Evolutionary conservation across 495 filamentous ascomycete species (phyloP).

Genomic region (Trichoderma gamsii): DNA sequence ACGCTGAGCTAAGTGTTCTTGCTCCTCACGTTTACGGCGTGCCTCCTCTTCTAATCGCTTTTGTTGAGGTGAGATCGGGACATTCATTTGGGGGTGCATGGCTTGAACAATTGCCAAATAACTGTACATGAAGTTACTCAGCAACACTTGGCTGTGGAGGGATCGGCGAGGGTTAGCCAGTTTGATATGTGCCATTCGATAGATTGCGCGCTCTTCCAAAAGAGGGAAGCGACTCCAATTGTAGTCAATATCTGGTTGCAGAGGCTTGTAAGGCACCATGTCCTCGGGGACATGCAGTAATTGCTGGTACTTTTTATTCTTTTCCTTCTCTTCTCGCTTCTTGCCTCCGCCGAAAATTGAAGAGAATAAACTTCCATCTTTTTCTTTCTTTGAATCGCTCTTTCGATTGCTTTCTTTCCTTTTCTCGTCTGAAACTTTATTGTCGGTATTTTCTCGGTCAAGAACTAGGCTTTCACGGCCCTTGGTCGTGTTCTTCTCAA

Average conservation of each 20-base stretch:
- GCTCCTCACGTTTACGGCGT: constrained; percentile 56
- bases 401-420: constrained; percentile 75
- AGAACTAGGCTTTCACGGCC: constrained; percentile 79
- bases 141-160: constrained; percentile 88
- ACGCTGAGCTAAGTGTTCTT: constrained; percentile 47
- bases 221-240: constrained; percentile 95
- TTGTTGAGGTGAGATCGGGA: constrained; percentile 60
- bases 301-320: constrained; percentile 64
- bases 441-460: constrained; percentile 67
- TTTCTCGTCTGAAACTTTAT: constrained; percentile 71
- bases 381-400: constrained; percentile 82
- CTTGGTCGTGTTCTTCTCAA: constrained; percentile 52
- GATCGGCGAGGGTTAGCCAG: constrained; percentile 92
- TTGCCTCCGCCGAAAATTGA: constrained; percentile 82
- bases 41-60: constrained; percentile 57
- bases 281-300: constrained; percentile 75
- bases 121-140: constrained; percentile 99
- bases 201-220: constrained; percentile 93
- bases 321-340: constrained; percentile 63
- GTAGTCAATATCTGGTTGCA: constrained; percentile 84
- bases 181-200: constrained; percentile 98
- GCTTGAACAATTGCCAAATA: constrained; percentile 98
- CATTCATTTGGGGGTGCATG: constrained; percentile 89
- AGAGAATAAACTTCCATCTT: constrained; percentile 69
- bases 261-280: constrained; percentile 57